Base-by-base conservation (phyloP, 2,329 filamentous ascomycete species). In the Aspergillus aculeatinus region DNA sequence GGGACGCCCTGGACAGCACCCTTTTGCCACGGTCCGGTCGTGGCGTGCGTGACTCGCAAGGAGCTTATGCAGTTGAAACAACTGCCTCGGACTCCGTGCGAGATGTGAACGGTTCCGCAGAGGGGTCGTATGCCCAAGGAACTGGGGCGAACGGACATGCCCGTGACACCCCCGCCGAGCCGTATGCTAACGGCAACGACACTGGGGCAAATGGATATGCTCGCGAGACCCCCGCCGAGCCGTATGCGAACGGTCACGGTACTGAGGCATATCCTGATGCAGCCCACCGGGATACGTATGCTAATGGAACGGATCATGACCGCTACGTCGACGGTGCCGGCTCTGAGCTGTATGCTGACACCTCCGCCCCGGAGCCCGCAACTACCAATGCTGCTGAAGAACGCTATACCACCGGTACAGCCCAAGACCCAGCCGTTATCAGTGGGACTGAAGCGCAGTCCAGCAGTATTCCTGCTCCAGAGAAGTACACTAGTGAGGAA, bases 1-100 rank as follows among this genome's bases (percentile, higher is more conserved):
- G 77, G 10, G 77, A 77, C 29, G 70, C 86, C 42, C 82, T 82
- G 25, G 57, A 70, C 4, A 74, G 72, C 6, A 75, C 74, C 39
- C 65, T 76, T 25, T 72, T 78, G 68, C 76, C 77, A 48, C 44
- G 48, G 16, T 50, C 58, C 16, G 56, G 60, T 39, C 54, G 42
- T 14, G 60, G 50, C 44, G 56, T 54, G 39, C 52, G 51, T 39
- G 60, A 61, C 55, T 56, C 61, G 48, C 60, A 39, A 29, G 23
- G 31, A 12, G 44, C 52, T 29, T 27, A 57, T 35, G 53, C 51
- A 0, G 39, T 51, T 29, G 42, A 55, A n/a, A 55, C 53, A 10
- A 33, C 51, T n/a, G 53, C 53, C 19, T 51, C 54, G 7, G 50
- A 55, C 19, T 52, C 49, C 21, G 35, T 52, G 31, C 57, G 51